phyloP scores from a whole-genome alignment of 768 basidiomycete genomes.

The Rubroboletus satanas region DNA sequence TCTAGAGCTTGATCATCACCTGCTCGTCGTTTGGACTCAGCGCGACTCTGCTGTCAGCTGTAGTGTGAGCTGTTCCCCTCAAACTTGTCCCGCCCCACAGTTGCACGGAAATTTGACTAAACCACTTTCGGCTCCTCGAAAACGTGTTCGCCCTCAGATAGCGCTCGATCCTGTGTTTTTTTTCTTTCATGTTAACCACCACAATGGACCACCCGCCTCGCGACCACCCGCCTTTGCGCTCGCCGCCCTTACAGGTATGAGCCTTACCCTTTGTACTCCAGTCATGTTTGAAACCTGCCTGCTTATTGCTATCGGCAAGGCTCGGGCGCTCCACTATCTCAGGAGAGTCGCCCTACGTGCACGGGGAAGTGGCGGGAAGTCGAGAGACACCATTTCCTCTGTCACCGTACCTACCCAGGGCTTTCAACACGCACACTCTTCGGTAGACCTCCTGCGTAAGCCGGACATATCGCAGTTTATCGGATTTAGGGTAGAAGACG shows the following conservation, averaged over 20 bases:
- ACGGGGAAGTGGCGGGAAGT: conserved; percentile 29
- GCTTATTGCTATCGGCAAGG: conserved; percentile 10
- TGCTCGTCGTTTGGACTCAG: neutral
- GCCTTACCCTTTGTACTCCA: neutral
- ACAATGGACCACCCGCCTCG: conserved; percentile 28
- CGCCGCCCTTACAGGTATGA: conserved; percentile 30
- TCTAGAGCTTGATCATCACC: neutral
- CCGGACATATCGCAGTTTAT: conserved; percentile 23
- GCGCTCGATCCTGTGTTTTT: conserved; percentile 10
- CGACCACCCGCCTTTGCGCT: conserved; percentile 22
- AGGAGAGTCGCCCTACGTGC: conserved; percentile 36
- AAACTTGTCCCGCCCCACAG: neutral
- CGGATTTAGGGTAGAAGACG: conserved; percentile 22
- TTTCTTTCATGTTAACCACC: conserved; percentile 15
- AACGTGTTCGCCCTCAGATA: conserved; percentile 28
- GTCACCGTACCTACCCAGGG: conserved; percentile 21
- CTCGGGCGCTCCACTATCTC: conserved; percentile 37
- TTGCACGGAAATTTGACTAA: conserved; percentile 21
- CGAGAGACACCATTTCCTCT: conserved; percentile 26
- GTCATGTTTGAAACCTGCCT: conserved; percentile 15
- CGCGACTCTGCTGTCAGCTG: neutral
- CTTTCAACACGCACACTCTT: conserved; percentile 31
- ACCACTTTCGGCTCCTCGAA: conserved; percentile 21
- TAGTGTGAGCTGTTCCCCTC: neutral
- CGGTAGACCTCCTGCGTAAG: conserved; percentile 31